Base-by-base conservation (phyloP, 257 asterid species). In the Scutellaria baicalensis region DNA sequence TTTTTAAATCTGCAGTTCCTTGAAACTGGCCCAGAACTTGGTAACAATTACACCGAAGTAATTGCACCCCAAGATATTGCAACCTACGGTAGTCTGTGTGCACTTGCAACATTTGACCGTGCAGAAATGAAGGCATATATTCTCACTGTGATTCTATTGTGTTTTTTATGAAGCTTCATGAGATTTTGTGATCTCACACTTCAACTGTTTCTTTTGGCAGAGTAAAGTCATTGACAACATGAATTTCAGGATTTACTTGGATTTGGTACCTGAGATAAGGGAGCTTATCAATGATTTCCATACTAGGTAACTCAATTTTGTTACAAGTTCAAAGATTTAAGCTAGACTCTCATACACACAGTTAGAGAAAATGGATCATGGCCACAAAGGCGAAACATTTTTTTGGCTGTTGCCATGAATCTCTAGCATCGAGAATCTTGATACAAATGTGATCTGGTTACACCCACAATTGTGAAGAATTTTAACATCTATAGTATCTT, bases 61-160 rank as follows among this genome's bases (percentile, higher is more conserved):
- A 94, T 94, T 77, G 93, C 99, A 56, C 85, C 88, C 42, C 99
- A 94, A 82, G 99, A 94, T 84, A 83, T 91, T 78, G 99, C 99
- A 27, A 94, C 99, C 49, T 94, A 94, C 64, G 99, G 97, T 72
- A 93, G 97, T 66, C 90, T 94, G 59, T 94, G 99, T 70, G 98
- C 97, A 55, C 97, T 94, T 66, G 97, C 99, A 78, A 94, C 89
- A 77, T 94, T 94, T 80, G 97, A 94, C 70, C 92, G 98, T 13
- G 81, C 95, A 20, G 99, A 94, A 74, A 80, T 94, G 74, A 94
- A 94, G 98, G 99, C 78, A 65, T 82, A 10, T 45, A 10, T 45
- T 58, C 42, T 62, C 6, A 11, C 66, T 18, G 51, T 64, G 27
- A 54, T 38, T 27, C 8, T 58, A 51, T 63, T 6, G 27, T 5